Evolutionary conservation across 169 alveolate genomes (phyloP), one percentile per base, ranked within the genome.

Genomic region (Sarcocystis neurona): DNA sequence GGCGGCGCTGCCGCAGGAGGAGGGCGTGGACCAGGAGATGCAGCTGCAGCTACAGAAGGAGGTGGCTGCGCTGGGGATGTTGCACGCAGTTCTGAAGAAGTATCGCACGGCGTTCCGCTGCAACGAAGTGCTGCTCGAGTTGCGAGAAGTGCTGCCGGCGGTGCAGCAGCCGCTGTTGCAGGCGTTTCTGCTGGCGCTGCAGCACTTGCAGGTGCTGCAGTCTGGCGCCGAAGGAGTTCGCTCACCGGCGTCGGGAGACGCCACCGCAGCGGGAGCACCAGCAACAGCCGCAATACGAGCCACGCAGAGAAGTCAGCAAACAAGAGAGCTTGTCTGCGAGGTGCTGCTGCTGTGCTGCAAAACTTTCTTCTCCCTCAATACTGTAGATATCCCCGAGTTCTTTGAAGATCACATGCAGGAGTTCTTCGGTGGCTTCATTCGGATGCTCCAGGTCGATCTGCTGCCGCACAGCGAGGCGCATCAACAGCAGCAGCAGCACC

Each of bases 341-440:
- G 56, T 58, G 3, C 39, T 75, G 18, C 79, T 68, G 18, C 34
- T 41, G 47, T 23, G 72, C 87, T 34, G 68, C 87, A 56, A 70
- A 32, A 77, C 75, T 63, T 74, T 87, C 46, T n/a, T 48, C 53
- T 74, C 88, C 39, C 87, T 87, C 75, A 66, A 74, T 46, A n/a
- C 74, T 1, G 84, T 87, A 10, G 91, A 87, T 43, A 20, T 87
- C 27, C 91, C 91, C n/a, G 91, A 87, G 75, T 87, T 37, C 84
- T 87, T 87, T 74, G 88, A 87, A 39, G 91, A 87, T 41, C 74
- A 75, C 74, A 27, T 87, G 37, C 43, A 32, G 4, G 85, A 37
- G n/a, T 87, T 34, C 63, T 2, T 87, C 58, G 60, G 37, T 18
- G 72, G 80, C 1, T 87, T 87, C 79, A 41, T 56, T 43, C 39